Evolutionary conservation across 2,329 filamentous ascomycete species (phyloP), one percentile per base, ranked within the genome.

Genomic region (Lachnellula arida): DNA sequence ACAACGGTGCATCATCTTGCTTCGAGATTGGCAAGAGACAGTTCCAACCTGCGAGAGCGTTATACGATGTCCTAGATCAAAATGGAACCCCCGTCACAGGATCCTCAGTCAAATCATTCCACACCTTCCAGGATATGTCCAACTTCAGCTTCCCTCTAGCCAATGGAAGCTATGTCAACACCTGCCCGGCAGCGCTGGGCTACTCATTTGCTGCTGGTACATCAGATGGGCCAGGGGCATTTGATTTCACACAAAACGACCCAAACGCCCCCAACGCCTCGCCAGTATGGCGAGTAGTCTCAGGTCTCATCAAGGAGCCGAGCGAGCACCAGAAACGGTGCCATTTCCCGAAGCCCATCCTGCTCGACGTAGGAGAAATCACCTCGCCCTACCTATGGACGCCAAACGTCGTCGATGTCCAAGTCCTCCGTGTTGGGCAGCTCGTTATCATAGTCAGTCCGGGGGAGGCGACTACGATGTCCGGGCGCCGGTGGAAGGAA

Each of bases 121-220:
- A 97, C 71, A 87, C 86, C 14, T 97, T 91, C 69, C 84, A 90
- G 59, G 83, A 97, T 70, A 87, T 97, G 77, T 83, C 86, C 5
- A 82, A 82, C 65, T 94, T 86, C 70, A 79, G 79, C 0, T 96
- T 97, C 67, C 71, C 75, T 3, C 82, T 92, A 1, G 80, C 86
- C 0, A 91, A 96, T 63, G 88, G 89, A 46, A 84, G 82, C 3
- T 74, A 74, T 32, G 88, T 85, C 6, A 78, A 75, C 49, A 96
- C 92, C 0, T 97, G 93, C 65, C 87, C 91, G 3, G 92, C 92
- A 0, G 91, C 91, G 0, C 75, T 97, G 57, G 93, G 93, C 5
- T 96, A 94, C 69, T 92, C 89, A 0, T 97, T 97, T 69, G 93
- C 93, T 0, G 93, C 89, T 1, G 93, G 93, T 11, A 97, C 93